Base-by-base conservation (phyloP, 2,329 filamentous ascomycete genomes). In the Madurella fahalii region DNA sequence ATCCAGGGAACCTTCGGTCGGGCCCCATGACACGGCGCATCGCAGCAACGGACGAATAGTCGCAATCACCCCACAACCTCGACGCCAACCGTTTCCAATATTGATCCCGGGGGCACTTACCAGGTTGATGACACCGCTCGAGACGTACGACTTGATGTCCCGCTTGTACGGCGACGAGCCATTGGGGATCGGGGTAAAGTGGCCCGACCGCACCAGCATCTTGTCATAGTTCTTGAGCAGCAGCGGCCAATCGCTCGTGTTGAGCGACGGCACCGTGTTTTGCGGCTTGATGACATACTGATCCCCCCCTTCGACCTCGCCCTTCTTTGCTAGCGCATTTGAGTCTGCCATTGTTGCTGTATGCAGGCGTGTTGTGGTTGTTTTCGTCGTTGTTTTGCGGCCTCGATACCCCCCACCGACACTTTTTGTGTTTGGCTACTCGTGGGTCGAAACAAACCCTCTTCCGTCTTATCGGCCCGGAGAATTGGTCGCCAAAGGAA, bases 81-180 rank as follows among this genome's bases (percentile, higher is more conserved):
- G 25, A 7, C 25, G 25, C 25, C 25, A 25, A 7, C 25, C 25
- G 25, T 25, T 25, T 25, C 25, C 25, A 25, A 25, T 37, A 4
- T 37, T 9, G 34, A 11, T 5, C 34, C 25, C 25, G 7, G 25
- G 25, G 25, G 34, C 34, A 37, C 34, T 37, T 4, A 37, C 34
- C 65, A 96, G 86, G 78, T 99, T 99, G 77, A 99, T 97, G 56
- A 99, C 93, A 76, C 94, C 94, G 61, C 90, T 95, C 72, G 89
- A 93, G 71, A 99, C 86, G 78, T 97, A 99, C 61, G 89, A 91
- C 81, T 96, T 96, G 69, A 99, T 82, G 72, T 97, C 93, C 73
- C 94, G 89, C 76, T 90, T 92, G 70, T 95, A 78, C 53, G 94
- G 94, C 61, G 89, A 85, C 77, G 89, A 95, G 69, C 94, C 94